A percentile compares a stretch with the other conserved stretches of the same genome.
phyloP scores from a whole-genome alignment of 2,329 filamentous ascomycete genomes.

The Alternaria sp. region DNA sequence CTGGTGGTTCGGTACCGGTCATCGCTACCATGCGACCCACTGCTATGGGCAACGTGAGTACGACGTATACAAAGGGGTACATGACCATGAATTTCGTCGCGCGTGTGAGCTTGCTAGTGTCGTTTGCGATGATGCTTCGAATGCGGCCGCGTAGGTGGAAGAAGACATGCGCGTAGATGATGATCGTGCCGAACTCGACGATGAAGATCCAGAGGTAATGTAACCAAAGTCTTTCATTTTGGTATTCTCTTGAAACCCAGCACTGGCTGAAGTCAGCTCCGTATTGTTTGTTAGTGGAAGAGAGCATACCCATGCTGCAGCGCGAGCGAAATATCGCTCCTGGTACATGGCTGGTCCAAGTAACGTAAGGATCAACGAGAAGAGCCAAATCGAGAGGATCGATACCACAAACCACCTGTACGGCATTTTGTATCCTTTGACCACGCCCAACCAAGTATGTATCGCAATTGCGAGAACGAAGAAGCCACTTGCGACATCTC shows the following conservation, averaged over 20 bases:
- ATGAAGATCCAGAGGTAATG: slow-evolving; percentile 66
- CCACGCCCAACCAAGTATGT: slow-evolving; percentile 62
- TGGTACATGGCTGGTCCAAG: slow-evolving; percentile 57
- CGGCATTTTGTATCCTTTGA: slow-evolving; percentile 57
- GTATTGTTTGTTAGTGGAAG: neutral
- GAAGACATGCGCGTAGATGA: slow-evolving; percentile 60
- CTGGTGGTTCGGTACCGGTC: slow-evolving; percentile 54
- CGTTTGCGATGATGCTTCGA: slow-evolving; percentile 46
- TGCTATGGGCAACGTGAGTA: slow-evolving; percentile 72
- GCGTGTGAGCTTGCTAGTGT: slow-evolving; percentile 47
- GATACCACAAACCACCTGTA: slow-evolving; percentile 56
- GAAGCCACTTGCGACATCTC: slow-evolving; percentile 62
- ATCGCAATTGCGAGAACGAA: slow-evolving; percentile 64
- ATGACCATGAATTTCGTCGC: slow-evolving; percentile 66
- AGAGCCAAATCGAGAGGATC: slow-evolving; percentile 58
- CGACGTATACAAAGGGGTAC: slow-evolving; percentile 72
- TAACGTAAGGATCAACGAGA: slow-evolving; percentile 57
- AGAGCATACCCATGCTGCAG: slow-evolving; percentile 55
- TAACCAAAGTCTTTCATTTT: slow-evolving; percentile 58
- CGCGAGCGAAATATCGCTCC: slow-evolving; percentile 56
- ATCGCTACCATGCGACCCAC: slow-evolving; percentile 52
- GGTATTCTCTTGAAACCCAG: slow-evolving; percentile 58
- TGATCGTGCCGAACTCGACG: slow-evolving; percentile 61
- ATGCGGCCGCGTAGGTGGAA: slow-evolving; percentile 59
- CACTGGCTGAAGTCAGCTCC: slow-evolving; percentile 46